A percentile compares a stretch with the other conserved stretches of the same genome.
phyloP scores from a whole-genome alignment of 139 green algal species.

The Spirogloea muscicola region DNA sequence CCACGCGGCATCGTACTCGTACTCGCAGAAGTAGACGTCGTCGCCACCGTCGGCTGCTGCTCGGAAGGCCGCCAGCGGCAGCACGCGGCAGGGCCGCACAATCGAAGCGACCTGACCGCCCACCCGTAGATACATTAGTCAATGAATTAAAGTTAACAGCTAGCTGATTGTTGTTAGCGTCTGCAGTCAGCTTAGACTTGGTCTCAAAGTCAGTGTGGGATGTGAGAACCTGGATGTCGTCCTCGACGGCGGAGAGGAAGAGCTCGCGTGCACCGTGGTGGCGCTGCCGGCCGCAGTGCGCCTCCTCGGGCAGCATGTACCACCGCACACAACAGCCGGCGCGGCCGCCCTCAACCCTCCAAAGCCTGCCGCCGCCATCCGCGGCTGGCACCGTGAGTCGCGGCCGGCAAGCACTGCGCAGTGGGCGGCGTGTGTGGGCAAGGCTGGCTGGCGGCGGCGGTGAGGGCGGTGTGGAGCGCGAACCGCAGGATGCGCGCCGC shows the following conservation, averaged over 20 bases:
- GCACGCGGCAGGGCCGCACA: slow-evolving; percentile 20
- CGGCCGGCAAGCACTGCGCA: too few relatives aligned
- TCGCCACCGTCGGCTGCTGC: slow-evolving; percentile 37
- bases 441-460: too few relatives aligned
- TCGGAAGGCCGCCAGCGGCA: background rate
- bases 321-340: slow-evolving; percentile 59
- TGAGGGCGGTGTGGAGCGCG: too few relatives aligned
- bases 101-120: slow-evolving; percentile 51
- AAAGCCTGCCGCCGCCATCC: background rate
- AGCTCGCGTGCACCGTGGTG: slow-evolving; percentile 79
- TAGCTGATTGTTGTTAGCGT: background rate
- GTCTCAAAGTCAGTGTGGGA: background rate
- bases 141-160: slow-evolving; percentile 3
- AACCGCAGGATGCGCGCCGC: too few relatives aligned
- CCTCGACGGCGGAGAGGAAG: slow-evolving; percentile 59
- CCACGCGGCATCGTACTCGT: slow-evolving; percentile 59
- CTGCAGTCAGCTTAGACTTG: background rate
- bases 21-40: slow-evolving; percentile 84
- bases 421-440: too few relatives aligned
- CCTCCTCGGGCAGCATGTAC: slow-evolving; percentile 79
- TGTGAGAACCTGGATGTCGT: slow-evolving; percentile 47
- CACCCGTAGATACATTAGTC: too few relatives aligned
- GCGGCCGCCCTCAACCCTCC: slow-evolving; percentile 27
- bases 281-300: slow-evolving; percentile 71
- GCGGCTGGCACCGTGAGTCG: too few relatives aligned